Percentiles rank a stretch among this genome's conserved stretches.
phyloP scores from a whole-genome alignment of 768 basidiomycete species.

The Serpula lacrymans region DNA sequence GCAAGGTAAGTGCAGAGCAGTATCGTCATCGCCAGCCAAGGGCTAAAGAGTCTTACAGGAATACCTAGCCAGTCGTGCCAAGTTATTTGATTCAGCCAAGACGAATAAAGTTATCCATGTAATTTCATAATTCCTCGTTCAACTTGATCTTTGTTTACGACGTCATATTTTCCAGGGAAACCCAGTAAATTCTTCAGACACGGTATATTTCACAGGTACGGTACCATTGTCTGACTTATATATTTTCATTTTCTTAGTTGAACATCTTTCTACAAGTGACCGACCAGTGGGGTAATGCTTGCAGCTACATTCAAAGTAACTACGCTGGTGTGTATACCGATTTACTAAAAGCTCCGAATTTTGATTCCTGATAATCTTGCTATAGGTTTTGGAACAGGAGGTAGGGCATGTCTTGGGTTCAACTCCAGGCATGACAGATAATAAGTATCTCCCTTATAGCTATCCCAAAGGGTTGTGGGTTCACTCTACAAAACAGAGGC shows the following conservation, averaged over 20 bases:
- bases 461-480: constrained; percentile 91
- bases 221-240: not conserved
- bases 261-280: constrained; percentile 45
- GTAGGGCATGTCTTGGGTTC: constrained; percentile 30
- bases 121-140: constrained; percentile 15
- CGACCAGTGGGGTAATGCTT: constrained; percentile 87
- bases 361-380: constrained; percentile 5
- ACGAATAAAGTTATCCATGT: constrained; percentile 69
- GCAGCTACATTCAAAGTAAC: constrained; percentile 87
- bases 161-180: constrained; percentile 56
- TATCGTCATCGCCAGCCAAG: not conserved
- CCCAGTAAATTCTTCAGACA: constrained; percentile 84
- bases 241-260: not conserved
- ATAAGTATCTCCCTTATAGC: constrained; percentile 41
- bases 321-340: constrained; percentile 57
- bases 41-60: constrained; percentile 43
- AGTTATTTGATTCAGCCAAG: constrained; percentile 68
- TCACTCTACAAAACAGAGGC: constrained; percentile 95
- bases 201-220: constrained; percentile 87
- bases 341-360: not conserved
- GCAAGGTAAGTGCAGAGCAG: constrained; percentile 54
- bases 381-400: constrained; percentile 85
- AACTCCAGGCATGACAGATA: not conserved
- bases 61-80: constrained; percentile 79
- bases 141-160: constrained; percentile 8